Conservation (phyloP, 2,329 filamentous ascomycete species). For the Cladophialophora chaetospira region DNA sequence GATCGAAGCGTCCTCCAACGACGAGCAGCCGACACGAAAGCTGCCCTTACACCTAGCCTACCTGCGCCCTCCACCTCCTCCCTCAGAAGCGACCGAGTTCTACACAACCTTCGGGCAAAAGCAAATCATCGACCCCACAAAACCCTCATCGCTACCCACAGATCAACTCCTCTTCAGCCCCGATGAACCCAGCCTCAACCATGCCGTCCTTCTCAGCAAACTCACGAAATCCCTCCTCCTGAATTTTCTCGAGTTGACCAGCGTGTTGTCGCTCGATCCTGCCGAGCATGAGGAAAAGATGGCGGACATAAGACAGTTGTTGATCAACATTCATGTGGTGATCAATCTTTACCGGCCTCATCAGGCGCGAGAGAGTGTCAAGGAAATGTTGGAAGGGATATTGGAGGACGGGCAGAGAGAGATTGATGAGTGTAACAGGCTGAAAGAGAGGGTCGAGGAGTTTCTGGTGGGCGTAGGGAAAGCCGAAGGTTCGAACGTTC, state of each 20-base stretch:
- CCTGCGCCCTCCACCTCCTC: constrained; percentile 79
- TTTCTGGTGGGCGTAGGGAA: constrained; percentile 39
- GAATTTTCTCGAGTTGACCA: constrained; percentile 83
- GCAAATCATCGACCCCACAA: constrained; percentile 57
- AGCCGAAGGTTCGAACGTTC: constrained; percentile 15
- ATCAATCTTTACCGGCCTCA: constrained; percentile 94
- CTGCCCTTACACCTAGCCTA: constrained; percentile 72
- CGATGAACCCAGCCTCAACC: constrained; percentile 47
- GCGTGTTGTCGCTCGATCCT: constrained; percentile 69
- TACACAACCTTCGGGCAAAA: constrained; percentile 80
- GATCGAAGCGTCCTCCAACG: constrained; percentile 43
- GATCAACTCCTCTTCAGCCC: constrained; percentile 63
- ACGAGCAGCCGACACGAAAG: constrained; percentile 41
- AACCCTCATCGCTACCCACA: constrained; percentile 44
- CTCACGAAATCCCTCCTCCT: constrained; percentile 78
- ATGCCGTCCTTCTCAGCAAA: constrained; percentile 66
- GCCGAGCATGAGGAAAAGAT: constrained; percentile 59
- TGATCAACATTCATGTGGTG: constrained; percentile 89
- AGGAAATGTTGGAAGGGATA: constrained; percentile 83
- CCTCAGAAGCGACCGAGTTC: constrained; percentile 58
- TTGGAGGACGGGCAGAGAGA: constrained; percentile 72
- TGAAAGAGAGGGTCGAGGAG: constrained; percentile 67
- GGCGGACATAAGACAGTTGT: constrained; percentile 74
- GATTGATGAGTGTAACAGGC: constrained; percentile 72
- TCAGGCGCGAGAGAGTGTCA: constrained; percentile 85